Conservation (phyloP, 1,284 basidiomycete species). For the Clitocybe nebularis region DNA sequence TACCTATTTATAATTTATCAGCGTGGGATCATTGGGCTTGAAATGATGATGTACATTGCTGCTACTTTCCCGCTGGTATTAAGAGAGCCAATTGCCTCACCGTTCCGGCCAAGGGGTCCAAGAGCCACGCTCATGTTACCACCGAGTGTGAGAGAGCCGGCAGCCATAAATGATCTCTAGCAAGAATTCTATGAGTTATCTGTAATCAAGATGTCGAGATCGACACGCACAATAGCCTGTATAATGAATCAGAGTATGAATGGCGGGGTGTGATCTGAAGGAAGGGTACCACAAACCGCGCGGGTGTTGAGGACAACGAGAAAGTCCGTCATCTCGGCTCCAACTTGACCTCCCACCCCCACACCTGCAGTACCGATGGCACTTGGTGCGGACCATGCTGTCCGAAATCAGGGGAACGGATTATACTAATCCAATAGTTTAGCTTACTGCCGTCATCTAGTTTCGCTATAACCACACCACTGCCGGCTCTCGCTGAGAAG, state of each 20-base stretch:
- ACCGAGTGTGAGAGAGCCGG: slow-evolving; percentile 88
- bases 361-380: slow-evolving; percentile 95
- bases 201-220: slow-evolving; percentile 7
- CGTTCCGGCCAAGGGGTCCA: slow-evolving; percentile 91
- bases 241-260: slow-evolving; percentile 8
- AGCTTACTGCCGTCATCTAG: slow-evolving; percentile 79
- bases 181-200: slow-evolving; percentile 9
- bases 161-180: slow-evolving; percentile 91
- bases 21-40: slow-evolving; percentile 8
- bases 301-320: slow-evolving; percentile 86
- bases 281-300: slow-evolving; percentile 45
- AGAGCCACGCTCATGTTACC: slow-evolving; percentile 93
- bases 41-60: slow-evolving; percentile 64
- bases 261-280: slow-evolving; percentile 17
- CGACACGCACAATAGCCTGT: slow-evolving; percentile 56
- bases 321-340: slow-evolving; percentile 93
- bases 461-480: slow-evolving; percentile 88
- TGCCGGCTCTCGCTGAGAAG: slow-evolving; percentile 80
- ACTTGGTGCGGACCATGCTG: slow-evolving; percentile 91
- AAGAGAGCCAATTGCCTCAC: slow-evolving; percentile 86
- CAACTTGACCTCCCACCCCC: slow-evolving; percentile 82
- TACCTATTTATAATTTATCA: slow-evolving; percentile 64
- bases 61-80: slow-evolving; percentile 87
- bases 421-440: slow-evolving; percentile 3
- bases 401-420: slow-evolving; percentile 2